Base-by-base conservation (phyloP, 2,329 filamentous ascomycete species). In the Metarhizium sp. region DNA sequence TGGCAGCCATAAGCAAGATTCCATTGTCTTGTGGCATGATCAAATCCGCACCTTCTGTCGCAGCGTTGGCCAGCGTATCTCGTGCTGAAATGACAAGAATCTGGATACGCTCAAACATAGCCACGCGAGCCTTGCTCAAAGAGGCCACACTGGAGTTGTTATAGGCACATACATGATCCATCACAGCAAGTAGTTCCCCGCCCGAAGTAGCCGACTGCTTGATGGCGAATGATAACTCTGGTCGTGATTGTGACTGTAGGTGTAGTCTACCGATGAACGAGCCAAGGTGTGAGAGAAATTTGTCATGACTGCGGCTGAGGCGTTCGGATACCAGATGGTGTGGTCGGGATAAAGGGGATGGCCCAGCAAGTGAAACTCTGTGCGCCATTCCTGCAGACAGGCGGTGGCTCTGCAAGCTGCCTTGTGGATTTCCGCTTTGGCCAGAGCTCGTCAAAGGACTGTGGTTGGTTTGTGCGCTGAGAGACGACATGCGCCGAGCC, bases 201-300 rank as follows among this genome's bases (percentile, higher is more conserved):
- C 92, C 95, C 2, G 92, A 91, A 7, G 84, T 79, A 10, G 92
- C 88, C 8, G 92, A 90, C 67, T 92, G 86, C 66, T 89, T 86
- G 50, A 95, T 92, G 16, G 89, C 91, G 11, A 85, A 74, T 36
- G 91, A 84, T 51, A 97, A 78, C 67, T 96, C 91, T 1, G 87
- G 83, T 8, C 90, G 87, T 7, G 91, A 94, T 59, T 94, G 87
- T n/a, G 92, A 94, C 68, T 96, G 91, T 58, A 96, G 78, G 69
- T 96, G 90, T 55, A 96, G 79, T 42, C 84, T 79, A 16, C 94
- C 94, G 67, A 97, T 92, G 68, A 97, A 96, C 4, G 90, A 95
- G 52, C 90, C 92, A 52, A 99, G 82, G 66, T 92, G 88, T 6
- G 92, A 94, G 53, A 99, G 75, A 65, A 97, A 96, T 7, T 82